Conservation (phyloP, 768 basidiomycete species). For the Porpolomopsis calyptriformis region DNA sequence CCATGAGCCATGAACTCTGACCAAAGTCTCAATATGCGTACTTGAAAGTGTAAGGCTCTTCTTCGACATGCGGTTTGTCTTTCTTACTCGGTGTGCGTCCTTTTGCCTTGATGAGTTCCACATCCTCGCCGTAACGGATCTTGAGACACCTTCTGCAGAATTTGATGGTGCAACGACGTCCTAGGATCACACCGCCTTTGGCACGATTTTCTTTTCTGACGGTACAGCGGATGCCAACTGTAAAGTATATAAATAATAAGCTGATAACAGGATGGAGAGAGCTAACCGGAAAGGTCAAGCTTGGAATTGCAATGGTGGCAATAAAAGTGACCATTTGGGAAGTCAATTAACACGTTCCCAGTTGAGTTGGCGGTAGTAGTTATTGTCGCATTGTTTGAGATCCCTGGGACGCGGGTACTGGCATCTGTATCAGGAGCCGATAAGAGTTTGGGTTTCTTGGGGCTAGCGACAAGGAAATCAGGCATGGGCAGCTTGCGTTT, state of each 20-base stretch:
- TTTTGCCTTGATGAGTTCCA: slow-evolving; percentile 30
- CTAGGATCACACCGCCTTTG: slow-evolving; percentile 14
- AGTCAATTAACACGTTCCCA: slow-evolving; percentile 21
- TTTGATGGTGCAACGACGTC: slow-evolving; percentile 42
- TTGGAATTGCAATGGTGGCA: slow-evolving; percentile 70
- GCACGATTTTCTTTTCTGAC: slow-evolving; percentile 14
- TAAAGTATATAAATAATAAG: slow-evolving; percentile 3
- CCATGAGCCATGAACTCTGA: neutral
- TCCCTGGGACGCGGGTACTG: neutral
- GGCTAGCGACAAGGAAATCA: neutral
- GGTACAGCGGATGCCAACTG: slow-evolving; percentile 30
- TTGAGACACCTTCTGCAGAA: slow-evolving; percentile 59
- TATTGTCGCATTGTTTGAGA: neutral
- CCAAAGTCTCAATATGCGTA: slow-evolving; percentile 17
- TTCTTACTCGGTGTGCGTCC: slow-evolving; percentile 8
- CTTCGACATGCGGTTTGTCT: slow-evolving; percentile 15
- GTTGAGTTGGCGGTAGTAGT: slow-evolving; percentile 20
- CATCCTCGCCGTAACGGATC: slow-evolving; percentile 52
- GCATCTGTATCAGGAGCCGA: neutral
- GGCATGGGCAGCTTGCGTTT: slow-evolving; percentile 38
- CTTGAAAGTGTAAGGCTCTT: slow-evolving; percentile 41
- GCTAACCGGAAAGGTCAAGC: slow-evolving; percentile 40
- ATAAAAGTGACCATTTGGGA: slow-evolving; percentile 36
- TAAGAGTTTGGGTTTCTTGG: slow-evolving; percentile 24
- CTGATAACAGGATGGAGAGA: slow-evolving; percentile 3